Conservation (phyloP, 441 rosid species). For the Dalechampia spathulata region DNA sequence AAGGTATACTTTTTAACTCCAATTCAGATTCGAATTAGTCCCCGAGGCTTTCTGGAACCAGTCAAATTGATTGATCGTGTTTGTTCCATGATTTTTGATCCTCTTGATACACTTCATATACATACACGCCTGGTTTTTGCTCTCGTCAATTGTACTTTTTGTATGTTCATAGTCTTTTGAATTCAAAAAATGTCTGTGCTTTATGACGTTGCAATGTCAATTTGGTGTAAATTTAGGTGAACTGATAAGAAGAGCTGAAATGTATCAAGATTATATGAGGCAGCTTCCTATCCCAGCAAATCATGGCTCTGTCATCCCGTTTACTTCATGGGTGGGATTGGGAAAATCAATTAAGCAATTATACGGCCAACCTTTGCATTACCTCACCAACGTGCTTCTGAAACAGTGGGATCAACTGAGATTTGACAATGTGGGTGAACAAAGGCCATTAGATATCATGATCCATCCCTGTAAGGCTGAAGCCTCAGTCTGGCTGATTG, state of each 20-base stretch:
- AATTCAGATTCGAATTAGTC: not conserved
- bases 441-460: constrained; percentile 42
- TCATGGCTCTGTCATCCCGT: constrained; percentile 75
- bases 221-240: constrained; percentile 24
- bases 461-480: constrained; percentile 85
- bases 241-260: constrained; percentile 54
- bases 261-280: constrained; percentile 84
- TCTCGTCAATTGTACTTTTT: too few relatives aligned
- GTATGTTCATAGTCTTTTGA: too few relatives aligned
- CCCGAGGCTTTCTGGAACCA: constrained; percentile 3
- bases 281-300: constrained; percentile 42
- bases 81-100: too few relatives aligned
- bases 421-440: constrained; percentile 43
- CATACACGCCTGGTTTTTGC: too few relatives aligned
- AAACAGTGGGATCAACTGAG: constrained; percentile 69
- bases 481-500: constrained; percentile 78
- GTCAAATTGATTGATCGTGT: too few relatives aligned
- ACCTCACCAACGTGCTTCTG: constrained; percentile 61
- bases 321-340: constrained; percentile 63
- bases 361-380: constrained; percentile 84
- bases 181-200: too few relatives aligned
- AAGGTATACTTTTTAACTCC: constrained; percentile 29
- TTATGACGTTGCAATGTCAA: not conserved
- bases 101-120: too few relatives aligned
- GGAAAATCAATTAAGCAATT: constrained; percentile 63